These are phyloP conservation scores for Aspergillus wentii DNA, from an alignment of 495 filamentous ascomycete genomes.

Conservation along the genomic window DNA sequence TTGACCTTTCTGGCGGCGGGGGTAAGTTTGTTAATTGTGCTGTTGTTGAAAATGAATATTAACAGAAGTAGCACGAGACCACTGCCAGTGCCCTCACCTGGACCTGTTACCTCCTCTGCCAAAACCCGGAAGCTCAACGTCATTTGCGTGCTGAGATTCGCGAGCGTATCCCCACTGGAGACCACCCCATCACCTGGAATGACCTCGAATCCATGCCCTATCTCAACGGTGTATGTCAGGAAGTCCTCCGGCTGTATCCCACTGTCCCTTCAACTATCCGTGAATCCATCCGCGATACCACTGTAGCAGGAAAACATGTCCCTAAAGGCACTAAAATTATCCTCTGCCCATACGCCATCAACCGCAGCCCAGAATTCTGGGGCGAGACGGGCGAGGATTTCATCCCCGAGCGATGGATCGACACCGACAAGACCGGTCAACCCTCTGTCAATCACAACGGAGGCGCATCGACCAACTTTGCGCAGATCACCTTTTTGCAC, in stretches of 20 bases:
- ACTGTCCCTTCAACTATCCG: constrained; percentile 48
- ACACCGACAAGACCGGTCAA: constrained; percentile 28
- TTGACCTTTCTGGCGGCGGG: constrained; percentile 51
- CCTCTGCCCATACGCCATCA: constrained; percentile 39
- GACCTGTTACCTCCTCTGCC: constrained; percentile 45
- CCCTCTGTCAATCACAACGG: constrained; percentile 26
- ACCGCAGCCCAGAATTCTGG: constrained; percentile 36
- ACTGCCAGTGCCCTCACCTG: constrained; percentile 50
- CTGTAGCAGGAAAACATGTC: constrained; percentile 36
- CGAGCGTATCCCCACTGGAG: constrained; percentile 27
- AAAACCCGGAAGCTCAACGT: constrained; percentile 40
- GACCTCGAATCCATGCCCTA: constrained; percentile 46
- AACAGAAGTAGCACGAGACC: constrained; percentile 44
- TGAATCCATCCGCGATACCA: constrained; percentile 39
- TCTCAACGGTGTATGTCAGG: constrained; percentile 49
- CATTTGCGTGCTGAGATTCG: constrained; percentile 45
- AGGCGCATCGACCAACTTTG: constrained; percentile 40
- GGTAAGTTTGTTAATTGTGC: constrained; percentile 12
- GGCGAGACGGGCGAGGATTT: constrained; percentile 36
- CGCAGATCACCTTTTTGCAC: constrained; percentile 45
- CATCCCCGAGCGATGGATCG: constrained; percentile 46
- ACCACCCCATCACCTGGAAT: constrained; percentile 20
- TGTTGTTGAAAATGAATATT: constrained; percentile 1
- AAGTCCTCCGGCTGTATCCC: constrained; percentile 45
- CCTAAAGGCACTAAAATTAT: constrained; percentile 41